phyloP scores from a whole-genome alignment of 768 basidiomycete genomes.

The Fistulinella prunicolor region DNA sequence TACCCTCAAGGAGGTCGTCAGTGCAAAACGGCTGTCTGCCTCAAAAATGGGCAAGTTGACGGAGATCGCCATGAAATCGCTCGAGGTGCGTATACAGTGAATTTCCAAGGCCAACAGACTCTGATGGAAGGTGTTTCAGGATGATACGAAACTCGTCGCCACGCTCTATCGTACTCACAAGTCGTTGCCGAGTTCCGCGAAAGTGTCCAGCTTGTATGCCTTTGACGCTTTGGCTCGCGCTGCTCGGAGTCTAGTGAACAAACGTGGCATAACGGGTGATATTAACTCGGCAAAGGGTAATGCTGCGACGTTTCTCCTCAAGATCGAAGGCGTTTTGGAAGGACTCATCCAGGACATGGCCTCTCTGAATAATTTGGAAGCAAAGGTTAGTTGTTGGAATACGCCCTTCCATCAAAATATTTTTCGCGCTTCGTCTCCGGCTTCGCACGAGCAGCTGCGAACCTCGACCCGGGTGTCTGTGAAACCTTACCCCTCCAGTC shows the following conservation, averaged over 20 bases:
- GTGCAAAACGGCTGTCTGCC: conserved; percentile 79
- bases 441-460: neutral
- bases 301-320: conserved; percentile 79
- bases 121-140: conserved; percentile 39
- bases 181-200: conserved; percentile 60
- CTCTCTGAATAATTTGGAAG: conserved; percentile 58
- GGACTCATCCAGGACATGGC: conserved; percentile 87
- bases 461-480: conserved; percentile 1
- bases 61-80: conserved; percentile 70
- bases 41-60: conserved; percentile 81
- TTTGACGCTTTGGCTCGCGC: conserved; percentile 92
- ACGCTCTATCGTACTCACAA: conserved; percentile 88
- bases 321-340: conserved; percentile 88
- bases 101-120: neutral
- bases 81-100: conserved; percentile 55
- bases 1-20: conserved; percentile 76
- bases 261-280: conserved; percentile 59
- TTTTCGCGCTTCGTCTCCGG: conserved; percentile 2
- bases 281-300: conserved; percentile 59
- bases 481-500: conserved; percentile 3
- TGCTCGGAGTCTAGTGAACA: conserved; percentile 64
- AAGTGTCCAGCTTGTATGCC: conserved; percentile 87
- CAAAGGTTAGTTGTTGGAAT: conserved; percentile 70
- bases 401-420: conserved; percentile 6
- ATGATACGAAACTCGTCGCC: conserved; percentile 86